phyloP scores from a whole-genome alignment of 352 stramenopile genomes.

The Peronospora farinosa region DNA sequence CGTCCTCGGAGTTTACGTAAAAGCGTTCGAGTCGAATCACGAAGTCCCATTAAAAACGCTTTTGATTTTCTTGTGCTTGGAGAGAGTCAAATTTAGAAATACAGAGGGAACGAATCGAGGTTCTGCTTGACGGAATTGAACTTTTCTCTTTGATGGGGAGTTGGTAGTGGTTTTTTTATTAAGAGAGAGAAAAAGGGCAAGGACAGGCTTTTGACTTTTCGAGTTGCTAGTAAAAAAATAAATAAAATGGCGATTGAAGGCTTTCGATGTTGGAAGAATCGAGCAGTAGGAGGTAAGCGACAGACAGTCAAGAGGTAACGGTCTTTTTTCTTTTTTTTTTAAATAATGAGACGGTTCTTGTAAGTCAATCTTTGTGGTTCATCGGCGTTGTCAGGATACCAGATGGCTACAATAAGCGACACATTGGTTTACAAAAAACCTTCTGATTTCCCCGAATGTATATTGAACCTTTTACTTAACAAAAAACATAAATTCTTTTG shows the following conservation, averaged over 20 bases:
- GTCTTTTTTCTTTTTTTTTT: too few relatives aligned
- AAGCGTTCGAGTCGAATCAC: constrained; percentile 40
- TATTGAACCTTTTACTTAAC: too few relatives aligned
- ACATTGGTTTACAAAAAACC: too few relatives aligned
- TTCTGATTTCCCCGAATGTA: too few relatives aligned
- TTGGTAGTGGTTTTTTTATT: not conserved
- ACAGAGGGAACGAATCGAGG: not conserved
- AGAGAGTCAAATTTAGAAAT: constrained; percentile 7
- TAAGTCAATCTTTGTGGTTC: too few relatives aligned
- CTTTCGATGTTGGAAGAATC: constrained; percentile 17
- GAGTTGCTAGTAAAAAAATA: constrained; percentile 20
- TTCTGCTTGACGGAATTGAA: constrained; percentile 6
- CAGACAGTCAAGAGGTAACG: too few relatives aligned
- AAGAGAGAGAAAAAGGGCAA: constrained; percentile 22
- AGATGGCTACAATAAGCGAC: too few relatives aligned
- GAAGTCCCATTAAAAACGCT: constrained; percentile 45
- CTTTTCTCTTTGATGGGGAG: constrained; percentile 1
- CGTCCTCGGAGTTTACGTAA: constrained; percentile 41
- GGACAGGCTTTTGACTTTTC: constrained; percentile 17
- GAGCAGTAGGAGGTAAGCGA: too few relatives aligned
- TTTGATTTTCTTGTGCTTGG: constrained; percentile 3
- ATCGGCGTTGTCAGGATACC: too few relatives aligned
- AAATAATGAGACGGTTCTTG: too few relatives aligned
- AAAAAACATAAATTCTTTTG: too few relatives aligned
- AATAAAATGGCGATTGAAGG: constrained; percentile 2